Conservation (phyloP, 2,329 filamentous ascomycete species). For the Diaporthe helianthi region DNA sequence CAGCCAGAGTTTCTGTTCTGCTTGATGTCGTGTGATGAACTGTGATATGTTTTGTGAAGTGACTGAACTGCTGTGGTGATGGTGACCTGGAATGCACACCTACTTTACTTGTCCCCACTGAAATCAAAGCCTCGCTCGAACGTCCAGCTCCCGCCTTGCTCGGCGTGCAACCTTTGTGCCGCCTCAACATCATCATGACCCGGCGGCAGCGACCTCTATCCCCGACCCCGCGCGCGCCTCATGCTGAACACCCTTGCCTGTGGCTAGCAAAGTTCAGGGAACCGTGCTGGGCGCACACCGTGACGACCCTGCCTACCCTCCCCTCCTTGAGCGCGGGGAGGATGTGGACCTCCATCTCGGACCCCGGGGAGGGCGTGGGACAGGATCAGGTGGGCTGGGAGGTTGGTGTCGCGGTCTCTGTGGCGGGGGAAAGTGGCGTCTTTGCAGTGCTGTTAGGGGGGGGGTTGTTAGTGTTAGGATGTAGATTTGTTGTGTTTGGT, state of each 20-base stretch:
- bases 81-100: not conserved
- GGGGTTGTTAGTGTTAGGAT: constrained; percentile 27
- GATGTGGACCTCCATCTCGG: not conserved
- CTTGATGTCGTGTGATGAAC: not conserved
- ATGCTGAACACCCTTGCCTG: constrained; percentile 8
- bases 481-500: not conserved
- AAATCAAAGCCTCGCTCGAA: constrained; percentile 27
- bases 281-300: too few species aligned
- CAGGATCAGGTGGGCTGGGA: constrained; percentile 29
- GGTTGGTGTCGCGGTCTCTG: constrained; percentile 8
- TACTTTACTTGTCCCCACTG: not conserved
- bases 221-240: constrained; percentile 19
- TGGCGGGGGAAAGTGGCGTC: constrained; percentile 20
- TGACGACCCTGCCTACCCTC: too few species aligned
- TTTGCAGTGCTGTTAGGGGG: constrained; percentile 24
- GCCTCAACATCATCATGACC: constrained; percentile 1
- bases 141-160: constrained; percentile 18
- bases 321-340: not conserved
- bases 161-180: constrained; percentile 9
- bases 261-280: constrained; percentile 12
- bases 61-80: not conserved
- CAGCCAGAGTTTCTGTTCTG: not conserved
- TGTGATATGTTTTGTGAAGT: not conserved
- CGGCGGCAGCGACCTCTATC: not conserved
- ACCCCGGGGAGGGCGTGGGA: constrained; percentile 31